Evolutionary conservation across 2,329 filamentous ascomycete species (phyloP).

Genomic region (Paracoccidioides lutzii): DNA sequence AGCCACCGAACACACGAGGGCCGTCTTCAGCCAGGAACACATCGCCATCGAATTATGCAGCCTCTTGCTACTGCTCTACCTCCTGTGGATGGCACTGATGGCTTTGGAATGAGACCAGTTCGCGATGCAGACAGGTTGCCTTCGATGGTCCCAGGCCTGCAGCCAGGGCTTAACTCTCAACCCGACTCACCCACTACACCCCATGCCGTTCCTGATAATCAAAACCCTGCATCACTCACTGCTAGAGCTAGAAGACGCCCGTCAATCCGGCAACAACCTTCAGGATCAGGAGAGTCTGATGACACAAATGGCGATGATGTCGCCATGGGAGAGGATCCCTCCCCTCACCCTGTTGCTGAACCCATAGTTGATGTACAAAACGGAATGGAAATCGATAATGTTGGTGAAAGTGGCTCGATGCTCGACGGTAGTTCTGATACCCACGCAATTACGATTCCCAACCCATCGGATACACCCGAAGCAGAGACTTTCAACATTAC

Average conservation of each 20-base stretch:
- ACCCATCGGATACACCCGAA: conserved; percentile 73
- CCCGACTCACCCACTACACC: conserved; percentile 85
- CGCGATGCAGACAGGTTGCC: conserved; percentile 71
- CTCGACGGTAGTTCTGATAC: conserved; percentile 57
- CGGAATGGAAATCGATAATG: conserved; percentile 74
- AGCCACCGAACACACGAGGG: conserved; percentile 35
- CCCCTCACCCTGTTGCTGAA: conserved; percentile 39
- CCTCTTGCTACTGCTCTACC: conserved; percentile 55
- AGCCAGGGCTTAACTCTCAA: conserved; percentile 64
- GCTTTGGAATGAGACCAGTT: conserved; percentile 62
- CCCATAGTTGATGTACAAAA: conserved; percentile 69
- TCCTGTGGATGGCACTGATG: conserved; percentile 55
- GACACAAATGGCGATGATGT: conserved; percentile 77
- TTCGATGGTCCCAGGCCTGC: conserved; percentile 61
- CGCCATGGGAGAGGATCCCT: conserved; percentile 55
- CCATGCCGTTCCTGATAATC: conserved; percentile 51
- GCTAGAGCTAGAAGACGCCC: conserved; percentile 56
- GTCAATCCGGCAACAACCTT: conserved; percentile 80
- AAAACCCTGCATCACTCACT: conserved; percentile 41
- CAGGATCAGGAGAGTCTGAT: conserved; percentile 72
- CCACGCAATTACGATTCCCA: conserved; percentile 62
- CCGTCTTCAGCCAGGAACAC: conserved; percentile 31
- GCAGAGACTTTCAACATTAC: conserved; percentile 89
- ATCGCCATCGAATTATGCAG: conserved; percentile 47
- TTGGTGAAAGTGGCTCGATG: conserved; percentile 70